phyloP scores from a whole-genome alignment of 176 grass and related monocot species.

The Olyra latifolia region DNA sequence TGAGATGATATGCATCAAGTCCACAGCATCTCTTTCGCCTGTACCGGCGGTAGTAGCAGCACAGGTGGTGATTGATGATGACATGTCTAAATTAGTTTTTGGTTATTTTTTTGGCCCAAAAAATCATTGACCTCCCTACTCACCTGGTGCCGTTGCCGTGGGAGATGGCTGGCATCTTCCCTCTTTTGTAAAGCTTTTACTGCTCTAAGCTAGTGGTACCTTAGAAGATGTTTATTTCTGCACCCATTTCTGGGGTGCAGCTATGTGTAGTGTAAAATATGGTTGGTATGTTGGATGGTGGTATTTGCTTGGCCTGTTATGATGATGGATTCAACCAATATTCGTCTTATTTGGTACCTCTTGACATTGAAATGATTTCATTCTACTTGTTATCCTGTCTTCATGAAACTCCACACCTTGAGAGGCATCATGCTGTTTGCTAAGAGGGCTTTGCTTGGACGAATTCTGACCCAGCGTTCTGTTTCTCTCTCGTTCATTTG shows the following conservation, averaged over 20 bases:
- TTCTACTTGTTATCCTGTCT: not conserved
- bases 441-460: not conserved
- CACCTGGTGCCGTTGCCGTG: not conserved
- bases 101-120: conserved; percentile 2
- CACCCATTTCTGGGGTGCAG: not conserved
- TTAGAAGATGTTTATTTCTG: conserved; percentile 40
- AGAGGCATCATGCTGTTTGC: not conserved
- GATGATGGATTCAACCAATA: conserved; percentile 14
- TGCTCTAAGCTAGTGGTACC: conserved; percentile 40
- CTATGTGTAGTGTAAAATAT: conserved; percentile 59
- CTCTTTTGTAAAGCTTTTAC: conserved; percentile 61
- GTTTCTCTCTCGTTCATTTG: no score
- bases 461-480: not conserved
- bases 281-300: conserved; percentile 44
- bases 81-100: conserved; percentile 39
- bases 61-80: conserved; percentile 43
- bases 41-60: conserved; percentile 2
- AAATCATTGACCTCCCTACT: conserved; percentile 23
- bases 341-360: conserved; percentile 16
- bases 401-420: not conserved
- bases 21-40: conserved; percentile 28
- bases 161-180: conserved; percentile 20
- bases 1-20: conserved; percentile 43
- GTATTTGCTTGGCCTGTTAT: conserved; percentile 29
- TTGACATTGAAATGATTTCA: not conserved